A percentile compares a stretch with the other conserved stretches of the same genome.
Evolutionary conservation across 2,329 filamentous ascomycete species (phyloP).

Genomic region (Bisporella sp.): DNA sequence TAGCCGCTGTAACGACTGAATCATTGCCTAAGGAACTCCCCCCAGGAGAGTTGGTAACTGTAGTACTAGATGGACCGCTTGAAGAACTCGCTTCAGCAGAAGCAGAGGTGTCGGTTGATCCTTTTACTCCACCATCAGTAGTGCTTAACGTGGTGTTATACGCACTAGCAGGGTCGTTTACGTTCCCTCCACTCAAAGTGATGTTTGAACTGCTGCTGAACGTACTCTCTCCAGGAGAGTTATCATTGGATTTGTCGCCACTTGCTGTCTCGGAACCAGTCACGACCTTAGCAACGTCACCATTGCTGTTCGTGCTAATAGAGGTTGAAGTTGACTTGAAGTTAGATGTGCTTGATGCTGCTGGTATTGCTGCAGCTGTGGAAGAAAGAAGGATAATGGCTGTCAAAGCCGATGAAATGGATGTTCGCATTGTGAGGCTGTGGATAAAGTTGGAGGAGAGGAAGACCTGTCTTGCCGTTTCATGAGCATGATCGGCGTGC

Average conservation of each 20-base stretch:
- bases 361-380: slow-evolving; percentile 1
- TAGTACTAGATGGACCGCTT: neutral
- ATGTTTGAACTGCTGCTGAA: neutral
- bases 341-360: neutral
- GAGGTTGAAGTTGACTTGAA: slow-evolving; percentile 2
- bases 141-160: no score
- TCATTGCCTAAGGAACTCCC: neutral
- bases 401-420: slow-evolving; percentile 12
- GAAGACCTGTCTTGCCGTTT: no score
- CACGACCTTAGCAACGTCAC: neutral
- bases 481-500: no score
- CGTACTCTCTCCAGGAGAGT: neutral
- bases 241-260: neutral
- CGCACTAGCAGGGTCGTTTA: neutral
- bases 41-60: neutral
- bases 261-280: neutral
- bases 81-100: neutral
- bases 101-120: neutral
- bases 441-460: no score
- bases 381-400: slow-evolving; percentile 13
- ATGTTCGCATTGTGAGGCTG: slow-evolving; percentile 13
- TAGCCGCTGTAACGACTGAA: neutral
- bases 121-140: no score
- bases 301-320: neutral
- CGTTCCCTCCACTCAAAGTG: neutral